These are phyloP conservation scores for Pisolithus orientalis DNA, from an alignment of 768 basidiomycete genomes.

Conservation along the genomic window DNA sequence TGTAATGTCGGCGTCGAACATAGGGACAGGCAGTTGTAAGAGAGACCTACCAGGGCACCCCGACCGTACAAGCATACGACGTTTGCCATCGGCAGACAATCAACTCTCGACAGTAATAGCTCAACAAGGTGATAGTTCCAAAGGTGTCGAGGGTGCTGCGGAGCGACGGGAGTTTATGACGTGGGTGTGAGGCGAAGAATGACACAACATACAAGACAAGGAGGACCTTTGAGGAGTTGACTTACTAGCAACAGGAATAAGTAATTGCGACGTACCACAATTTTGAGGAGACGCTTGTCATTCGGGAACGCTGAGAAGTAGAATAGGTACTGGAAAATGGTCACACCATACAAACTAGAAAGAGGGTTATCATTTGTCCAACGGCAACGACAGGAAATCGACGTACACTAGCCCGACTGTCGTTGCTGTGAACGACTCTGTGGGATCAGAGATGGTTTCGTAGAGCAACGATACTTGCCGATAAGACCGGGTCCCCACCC, in stretches of 20 bases:
- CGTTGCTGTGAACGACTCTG: constrained; percentile 4
- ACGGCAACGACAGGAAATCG: background rate
- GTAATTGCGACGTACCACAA: constrained; percentile 5
- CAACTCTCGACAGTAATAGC: background rate
- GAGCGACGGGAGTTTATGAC: background rate
- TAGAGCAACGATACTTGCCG: constrained; percentile 6
- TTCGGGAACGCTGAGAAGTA: constrained; percentile 7
- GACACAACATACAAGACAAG: background rate
- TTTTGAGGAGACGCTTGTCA: constrained; percentile 9
- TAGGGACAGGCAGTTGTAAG: too few species aligned
- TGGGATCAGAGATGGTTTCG: background rate
- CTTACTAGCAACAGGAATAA: background rate
- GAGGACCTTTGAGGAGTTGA: background rate
- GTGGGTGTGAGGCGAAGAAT: background rate
- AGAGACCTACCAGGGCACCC: too few species aligned
- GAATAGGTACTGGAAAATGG: constrained; percentile 12
- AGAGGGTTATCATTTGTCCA: background rate
- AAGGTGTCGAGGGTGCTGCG: background rate
- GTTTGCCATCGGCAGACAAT: background rate
- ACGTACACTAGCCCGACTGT: constrained; percentile 9
- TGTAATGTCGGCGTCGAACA: too few species aligned
- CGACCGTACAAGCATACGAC: too few species aligned
- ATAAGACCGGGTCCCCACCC: constrained; percentile 11
- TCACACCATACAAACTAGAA: constrained; percentile 14
- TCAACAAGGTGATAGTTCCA: background rate